These are phyloP conservation scores for Emergomyces pasteurianus DNA, from an alignment of 2,329 filamentous ascomycete species.

Conservation along the genomic window DNA sequence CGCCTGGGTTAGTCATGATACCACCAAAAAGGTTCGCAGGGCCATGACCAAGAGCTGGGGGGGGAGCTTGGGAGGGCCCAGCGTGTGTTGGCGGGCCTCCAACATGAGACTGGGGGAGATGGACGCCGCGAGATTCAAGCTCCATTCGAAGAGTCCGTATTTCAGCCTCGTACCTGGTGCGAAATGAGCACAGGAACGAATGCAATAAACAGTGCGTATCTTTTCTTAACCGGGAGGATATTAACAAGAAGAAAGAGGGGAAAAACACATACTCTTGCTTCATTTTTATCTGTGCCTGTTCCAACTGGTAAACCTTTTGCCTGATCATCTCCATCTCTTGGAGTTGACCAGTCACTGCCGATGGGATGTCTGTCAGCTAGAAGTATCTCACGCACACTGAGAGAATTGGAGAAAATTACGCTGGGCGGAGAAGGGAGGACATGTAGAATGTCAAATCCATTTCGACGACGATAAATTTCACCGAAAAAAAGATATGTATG, in stretches of 20 bases:
- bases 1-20: constrained; percentile 85
- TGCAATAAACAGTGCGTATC: neutral
- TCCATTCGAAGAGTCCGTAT: constrained; percentile 76
- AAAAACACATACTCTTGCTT: constrained; percentile 67
- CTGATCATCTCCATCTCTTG: constrained; percentile 91
- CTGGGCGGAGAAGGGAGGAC: no score
- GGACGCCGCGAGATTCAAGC: constrained; percentile 59
- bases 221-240: neutral
- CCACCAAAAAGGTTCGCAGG: constrained; percentile 84
- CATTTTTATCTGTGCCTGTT: constrained; percentile 75
- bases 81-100: constrained; percentile 62
- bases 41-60: constrained; percentile 75
- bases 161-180: constrained; percentile 77
- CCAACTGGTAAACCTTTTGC: constrained; percentile 85
- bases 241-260: neutral
- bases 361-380: constrained; percentile 17
- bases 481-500: neutral
- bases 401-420: constrained; percentile 4
- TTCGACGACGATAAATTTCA: neutral
- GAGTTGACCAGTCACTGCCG: constrained; percentile 72
- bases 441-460: neutral
- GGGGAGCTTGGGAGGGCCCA: constrained; percentile 71
- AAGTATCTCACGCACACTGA: constrained; percentile 13
- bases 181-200: neutral
- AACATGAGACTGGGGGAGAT: constrained; percentile 55